Evolutionary conservation across 345 rosid genomes (phyloP), one percentile per base, ranked within the genome.

Genomic region (Microthlaspi erraticum): DNA sequence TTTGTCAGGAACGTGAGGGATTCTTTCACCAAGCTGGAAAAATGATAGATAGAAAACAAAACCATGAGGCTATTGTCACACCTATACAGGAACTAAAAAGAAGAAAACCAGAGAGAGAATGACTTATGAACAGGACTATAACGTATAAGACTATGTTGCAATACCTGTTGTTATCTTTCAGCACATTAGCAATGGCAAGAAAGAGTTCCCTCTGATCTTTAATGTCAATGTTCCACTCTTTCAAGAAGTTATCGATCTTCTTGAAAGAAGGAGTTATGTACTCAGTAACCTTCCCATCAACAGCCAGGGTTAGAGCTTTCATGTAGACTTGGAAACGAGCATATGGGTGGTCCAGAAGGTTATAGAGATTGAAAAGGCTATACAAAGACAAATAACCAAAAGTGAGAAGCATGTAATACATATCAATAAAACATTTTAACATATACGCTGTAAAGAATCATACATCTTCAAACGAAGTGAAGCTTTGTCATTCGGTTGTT

Each of bases 321-420:
- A 90, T 77, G 83, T 88, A 95, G 7, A 90, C 94, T 74, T 81
- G 81, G 59, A 90, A 95, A 60, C 86, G 87, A 83, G 87, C 81
- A 70, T 79, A 76, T 0, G 88, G 81, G 54, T 81, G 79, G 76
- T 79, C 90, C 84, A 95, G 72, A 43, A 95, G 86, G 80, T 90
- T 95, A 79, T 88, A 95, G 49, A 95, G 88, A 82, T 85, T 92
- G 82, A 95, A 95, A 84, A 95, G 86, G 76, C 99, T 92, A 87
- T 23, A 38, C 62, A 76, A 80, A 74, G 19, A 75, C 36, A 55
- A 20, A 37, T 18, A 55, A 61, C 39, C 38, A 12, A 0, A 41
- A 69, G 32, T 59, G 32, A 72, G 59, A 75, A 33, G 38, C 8
- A 20, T 33, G 56, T 7, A 34, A 55, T 1, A 53, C 8, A 71